Conservation (phyloP, 1,284 basidiomycete genomes). For the Tremellales sp. region DNA sequence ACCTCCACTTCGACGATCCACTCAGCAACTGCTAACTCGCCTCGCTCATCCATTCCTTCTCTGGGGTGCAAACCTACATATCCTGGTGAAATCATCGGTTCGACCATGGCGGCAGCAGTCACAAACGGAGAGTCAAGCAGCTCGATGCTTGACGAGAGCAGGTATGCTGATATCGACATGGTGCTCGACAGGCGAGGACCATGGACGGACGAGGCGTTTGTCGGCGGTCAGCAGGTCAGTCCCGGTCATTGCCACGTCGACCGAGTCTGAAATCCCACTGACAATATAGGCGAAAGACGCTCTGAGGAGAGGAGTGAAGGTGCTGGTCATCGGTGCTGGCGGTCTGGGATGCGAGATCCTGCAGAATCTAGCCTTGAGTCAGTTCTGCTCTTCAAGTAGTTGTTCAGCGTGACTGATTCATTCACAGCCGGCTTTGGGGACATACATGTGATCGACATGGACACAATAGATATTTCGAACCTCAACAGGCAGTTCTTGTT, state of each 20-base stretch:
- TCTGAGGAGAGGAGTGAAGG: conserved; percentile 76
- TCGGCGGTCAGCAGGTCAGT: conserved; percentile 29
- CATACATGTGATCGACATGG: conserved; percentile 99
- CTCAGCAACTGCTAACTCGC: not conserved
- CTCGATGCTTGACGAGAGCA: conserved; percentile 17
- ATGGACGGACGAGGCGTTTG: conserved; percentile 38
- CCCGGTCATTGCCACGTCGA: too few relatives aligned
- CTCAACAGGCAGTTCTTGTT: conserved; percentile 98
- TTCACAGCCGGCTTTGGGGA: conserved; percentile 91
- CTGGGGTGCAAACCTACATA: too few relatives aligned
- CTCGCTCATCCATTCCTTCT: not conserved
- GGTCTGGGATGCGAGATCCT: conserved; percentile 93
- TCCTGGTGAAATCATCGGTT: too few relatives aligned
- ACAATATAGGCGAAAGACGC: conserved; percentile 64
- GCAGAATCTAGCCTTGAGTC: conserved; percentile 75
- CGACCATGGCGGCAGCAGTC: not conserved
- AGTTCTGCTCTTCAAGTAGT: conserved; percentile 7
- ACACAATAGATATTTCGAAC: conserved; percentile 99
- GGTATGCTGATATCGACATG: conserved; percentile 37
- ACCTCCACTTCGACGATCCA: not conserved
- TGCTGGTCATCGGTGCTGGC: conserved; percentile 94
- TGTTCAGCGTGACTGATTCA: conserved; percentile 5
- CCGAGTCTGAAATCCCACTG: not conserved
- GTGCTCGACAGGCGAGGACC: conserved; percentile 42
- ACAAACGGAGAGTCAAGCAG: not conserved